Evolutionary conservation across 2,329 filamentous ascomycete species (phyloP), one percentile per base, ranked within the genome.

Genomic region (Penicillium concentricum): DNA sequence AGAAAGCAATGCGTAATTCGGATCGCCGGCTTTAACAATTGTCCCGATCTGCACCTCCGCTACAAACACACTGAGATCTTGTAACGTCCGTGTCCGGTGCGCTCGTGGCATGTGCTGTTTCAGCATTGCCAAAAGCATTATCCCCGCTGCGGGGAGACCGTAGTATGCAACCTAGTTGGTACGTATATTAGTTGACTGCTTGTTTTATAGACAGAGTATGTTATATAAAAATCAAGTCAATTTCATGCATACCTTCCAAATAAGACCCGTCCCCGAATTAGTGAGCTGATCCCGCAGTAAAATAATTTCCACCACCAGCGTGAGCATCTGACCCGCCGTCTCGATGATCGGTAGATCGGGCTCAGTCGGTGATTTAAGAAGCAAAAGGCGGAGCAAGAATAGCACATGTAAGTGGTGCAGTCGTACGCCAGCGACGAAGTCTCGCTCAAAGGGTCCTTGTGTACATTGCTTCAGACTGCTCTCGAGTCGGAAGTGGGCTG

Each of bases 71-170:
- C 60, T 68, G 16, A 70, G 55, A 20, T 69, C 63, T 41, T 66
- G 69, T 1, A 70, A 54, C 1, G 54, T 34, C 20, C 54, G 7
- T 60, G 56, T 47, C 60, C 62, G 12, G 62, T 61, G n/a, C 58
- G 59, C 5, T 30, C 39, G 58, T 34, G 9, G 59, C 47, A 35
- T 61, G 51, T 62, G 58, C 20, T 64, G 66, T 13, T 65, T 63
- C 1, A 72, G 56, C 28, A 72, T 55, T 2, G 69, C 66, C 1
- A 71, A 61, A 10, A 69, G 65, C 20, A 72, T 56, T 0, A 70
- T 70, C 16, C 67, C 69, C 3, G 66, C 68, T 1, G 67, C 68
- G 5, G 69, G 69, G 7, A 70, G 69, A 13, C 67, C 67, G 35
- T 70, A 69, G 32, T 69, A 62, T 13, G 63, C 64, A 6, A 71